These are phyloP conservation scores for Blepharisma japonicum DNA, from an alignment of 73 alveolate genomes.

Conservation along the genomic window DNA sequence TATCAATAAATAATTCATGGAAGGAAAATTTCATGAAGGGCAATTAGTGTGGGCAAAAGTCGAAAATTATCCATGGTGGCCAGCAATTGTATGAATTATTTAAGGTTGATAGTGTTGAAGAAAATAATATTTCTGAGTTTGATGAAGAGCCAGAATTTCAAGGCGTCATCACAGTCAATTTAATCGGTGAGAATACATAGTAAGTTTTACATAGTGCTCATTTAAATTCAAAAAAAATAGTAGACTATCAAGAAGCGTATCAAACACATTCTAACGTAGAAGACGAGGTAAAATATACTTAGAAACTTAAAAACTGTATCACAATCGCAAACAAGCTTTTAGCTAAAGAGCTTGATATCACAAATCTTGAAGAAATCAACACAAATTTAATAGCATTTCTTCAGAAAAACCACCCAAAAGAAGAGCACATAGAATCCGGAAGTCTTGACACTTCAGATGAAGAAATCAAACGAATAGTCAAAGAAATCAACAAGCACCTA, in stretches of 20 bases:
- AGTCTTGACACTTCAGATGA: too few species aligned
- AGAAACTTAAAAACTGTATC: neutral
- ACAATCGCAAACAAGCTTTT: neutral
- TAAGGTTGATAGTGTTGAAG: neutral
- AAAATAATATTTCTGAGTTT: neutral
- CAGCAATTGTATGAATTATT: slow-evolving; percentile 18
- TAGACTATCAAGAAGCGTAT: neutral
- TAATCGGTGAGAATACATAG: slow-evolving; percentile 11
- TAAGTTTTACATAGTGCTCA: neutral
- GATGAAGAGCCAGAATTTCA: neutral
- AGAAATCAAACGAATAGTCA: too few species aligned
- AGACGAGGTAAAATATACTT: neutral
- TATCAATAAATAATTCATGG: neutral
- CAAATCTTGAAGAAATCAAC: too few species aligned
- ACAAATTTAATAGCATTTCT: too few species aligned
- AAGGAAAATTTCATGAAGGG: neutral
- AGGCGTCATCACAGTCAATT: neutral
- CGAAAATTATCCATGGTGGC: slow-evolving; percentile 15
- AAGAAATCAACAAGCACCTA: too few species aligned
- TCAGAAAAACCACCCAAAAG: too few species aligned
- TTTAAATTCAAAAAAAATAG: neutral
- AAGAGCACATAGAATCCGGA: too few species aligned
- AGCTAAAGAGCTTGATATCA: too few species aligned
- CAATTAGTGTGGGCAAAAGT: slow-evolving; percentile 24
- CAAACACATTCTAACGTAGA: neutral